Evolutionary conservation across 2,329 filamentous ascomycete genomes (phyloP).

Genomic region (Torrubiella hemipterigena): DNA sequence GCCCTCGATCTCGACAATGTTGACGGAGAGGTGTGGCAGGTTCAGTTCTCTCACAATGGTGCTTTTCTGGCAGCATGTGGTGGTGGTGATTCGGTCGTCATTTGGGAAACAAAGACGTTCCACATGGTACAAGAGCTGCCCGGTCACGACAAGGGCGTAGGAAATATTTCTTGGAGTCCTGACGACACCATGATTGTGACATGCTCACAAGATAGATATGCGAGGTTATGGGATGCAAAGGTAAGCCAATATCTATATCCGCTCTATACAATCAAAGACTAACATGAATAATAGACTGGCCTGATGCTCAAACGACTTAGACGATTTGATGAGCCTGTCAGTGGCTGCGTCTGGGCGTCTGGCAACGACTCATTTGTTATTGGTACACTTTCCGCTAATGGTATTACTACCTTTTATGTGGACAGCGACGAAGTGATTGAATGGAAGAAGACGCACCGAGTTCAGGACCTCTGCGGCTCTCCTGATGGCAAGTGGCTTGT

Average conservation of each 20-base stretch:
- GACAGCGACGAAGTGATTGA: slow-evolving; percentile 49
- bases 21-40: slow-evolving; percentile 78
- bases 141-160: slow-evolving; percentile 59
- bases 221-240: slow-evolving; percentile 61
- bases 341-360: slow-evolving; percentile 77
- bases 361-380: slow-evolving; percentile 70
- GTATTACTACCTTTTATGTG: slow-evolving; percentile 61
- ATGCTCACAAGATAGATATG: slow-evolving; percentile 63
- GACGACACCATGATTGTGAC: slow-evolving; percentile 79
- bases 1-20: slow-evolving; percentile 62
- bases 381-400: slow-evolving; percentile 58
- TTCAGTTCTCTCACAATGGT: slow-evolving; percentile 84
- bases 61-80: slow-evolving; percentile 73
- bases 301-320: slow-evolving; percentile 50
- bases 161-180: slow-evolving; percentile 82
- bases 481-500: slow-evolving; percentile 70
- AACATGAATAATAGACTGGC: slow-evolving; percentile 39
- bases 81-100: slow-evolving; percentile 59
- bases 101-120: slow-evolving; percentile 71
- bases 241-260: slow-evolving; percentile 30
- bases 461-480: slow-evolving; percentile 78
- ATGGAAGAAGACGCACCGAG: slow-evolving; percentile 60
- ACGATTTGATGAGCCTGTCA: slow-evolving; percentile 73
- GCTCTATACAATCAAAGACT: neutral
- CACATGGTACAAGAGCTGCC: slow-evolving; percentile 47